Percentiles rank a stretch among this genome's conserved stretches.
Conservation (phyloP, 2,329 filamentous ascomycete genomes). For the Helotiales sp. region DNA sequence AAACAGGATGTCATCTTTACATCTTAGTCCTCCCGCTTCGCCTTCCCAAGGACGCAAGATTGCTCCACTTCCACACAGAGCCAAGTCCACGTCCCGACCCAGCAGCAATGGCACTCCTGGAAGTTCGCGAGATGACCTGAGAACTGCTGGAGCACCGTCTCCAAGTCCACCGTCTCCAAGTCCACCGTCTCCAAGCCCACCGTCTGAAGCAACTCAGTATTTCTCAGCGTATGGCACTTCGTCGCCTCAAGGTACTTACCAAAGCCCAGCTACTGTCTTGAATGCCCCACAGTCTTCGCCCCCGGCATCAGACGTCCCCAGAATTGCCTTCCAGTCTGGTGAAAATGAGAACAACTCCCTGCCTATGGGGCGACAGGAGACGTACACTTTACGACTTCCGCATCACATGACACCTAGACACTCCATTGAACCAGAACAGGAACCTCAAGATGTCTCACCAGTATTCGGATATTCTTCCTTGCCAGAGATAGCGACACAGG, state of each 20-base stretch:
- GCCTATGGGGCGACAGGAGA: neutral
- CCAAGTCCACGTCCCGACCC: no score
- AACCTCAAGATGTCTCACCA: neutral
- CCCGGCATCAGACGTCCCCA: neutral
- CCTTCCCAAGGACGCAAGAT: constrained; percentile 2
- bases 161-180: no score
- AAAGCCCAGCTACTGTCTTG: neutral
- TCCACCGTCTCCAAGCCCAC: neutral
- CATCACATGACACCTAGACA: constrained; percentile 1
- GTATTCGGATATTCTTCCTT: constrained; percentile 6
- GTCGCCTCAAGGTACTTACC: neutral
- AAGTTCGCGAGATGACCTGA: constrained; percentile 1
- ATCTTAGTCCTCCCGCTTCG: neutral
- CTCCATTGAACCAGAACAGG: constrained; percentile 6
- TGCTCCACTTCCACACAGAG: constrained; percentile 6
- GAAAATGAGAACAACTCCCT: neutral
- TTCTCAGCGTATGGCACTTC: constrained; percentile 1
- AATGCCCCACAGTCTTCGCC: constrained; percentile 1
- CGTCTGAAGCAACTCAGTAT: constrained; percentile 3
- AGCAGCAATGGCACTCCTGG: neutral
- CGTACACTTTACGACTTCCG: neutral
- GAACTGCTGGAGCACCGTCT: neutral
- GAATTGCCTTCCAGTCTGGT: neutral
- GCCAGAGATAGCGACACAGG: constrained; percentile 8
- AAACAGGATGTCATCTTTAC: neutral